These are phyloP conservation scores for Themeda triandra DNA, from an alignment of 176 grass and related monocot genomes.

Conservation along the genomic window DNA sequence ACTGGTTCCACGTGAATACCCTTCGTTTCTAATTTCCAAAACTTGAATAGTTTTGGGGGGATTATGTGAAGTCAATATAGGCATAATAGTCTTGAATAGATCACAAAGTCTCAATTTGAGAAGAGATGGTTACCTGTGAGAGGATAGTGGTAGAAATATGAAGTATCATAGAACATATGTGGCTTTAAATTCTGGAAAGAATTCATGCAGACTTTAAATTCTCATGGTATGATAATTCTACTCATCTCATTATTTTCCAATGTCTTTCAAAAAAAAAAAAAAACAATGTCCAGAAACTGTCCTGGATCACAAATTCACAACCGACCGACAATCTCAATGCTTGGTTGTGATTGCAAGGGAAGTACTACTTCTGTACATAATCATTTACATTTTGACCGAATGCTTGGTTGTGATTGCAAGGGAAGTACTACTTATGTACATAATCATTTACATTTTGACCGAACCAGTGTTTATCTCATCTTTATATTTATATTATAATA, in stretches of 20 bases:
- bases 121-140: constrained; percentile 22
- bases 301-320: neutral
- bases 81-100: constrained; percentile 27
- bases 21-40: constrained; percentile 26
- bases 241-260: neutral
- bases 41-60: neutral
- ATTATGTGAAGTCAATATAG: constrained; percentile 34
- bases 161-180: neutral
- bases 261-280: neutral
- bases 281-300: neutral
- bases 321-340: neutral
- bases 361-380: neutral
- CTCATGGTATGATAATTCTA: neutral
- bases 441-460: neutral
- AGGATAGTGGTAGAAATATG: constrained; percentile 5
- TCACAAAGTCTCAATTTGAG: neutral
- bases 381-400: neutral
- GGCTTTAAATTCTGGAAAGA: neutral
- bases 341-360: neutral
- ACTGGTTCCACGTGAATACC: constrained; percentile 40
- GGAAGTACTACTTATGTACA: neutral
- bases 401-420: neutral
- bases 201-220: neutral
- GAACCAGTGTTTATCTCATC: neutral
- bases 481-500: neutral